A percentile compares a stretch with the other conserved stretches of the same genome.
phyloP scores from a whole-genome alignment of 352 stramenopile species.

The Lagenidium sp. region DNA sequence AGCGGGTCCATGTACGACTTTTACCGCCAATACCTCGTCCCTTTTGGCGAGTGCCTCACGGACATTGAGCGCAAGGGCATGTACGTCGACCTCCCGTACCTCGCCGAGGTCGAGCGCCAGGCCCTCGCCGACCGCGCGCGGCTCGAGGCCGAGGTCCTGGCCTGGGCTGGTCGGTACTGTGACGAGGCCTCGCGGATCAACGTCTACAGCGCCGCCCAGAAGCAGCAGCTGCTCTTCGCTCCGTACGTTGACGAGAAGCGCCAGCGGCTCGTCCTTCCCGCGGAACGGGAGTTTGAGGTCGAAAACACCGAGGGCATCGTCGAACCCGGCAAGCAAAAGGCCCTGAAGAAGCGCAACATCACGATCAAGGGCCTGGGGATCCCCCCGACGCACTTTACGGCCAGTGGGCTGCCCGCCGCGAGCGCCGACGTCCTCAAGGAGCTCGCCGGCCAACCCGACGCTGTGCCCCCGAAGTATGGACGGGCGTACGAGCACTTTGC shows the following conservation, averaged over 20 bases:
- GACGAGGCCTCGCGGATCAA: slow-evolving; percentile 95
- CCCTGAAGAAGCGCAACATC: slow-evolving; percentile 77
- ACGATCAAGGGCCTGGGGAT: slow-evolving; percentile 89
- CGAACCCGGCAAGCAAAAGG: slow-evolving; percentile 55
- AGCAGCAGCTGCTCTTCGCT: slow-evolving; percentile 96
- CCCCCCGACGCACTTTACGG: slow-evolving; percentile 88
- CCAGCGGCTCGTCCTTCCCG: slow-evolving; percentile 48
- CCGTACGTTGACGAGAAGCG: slow-evolving; percentile 62
- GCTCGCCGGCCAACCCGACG: slow-evolving; percentile 89
- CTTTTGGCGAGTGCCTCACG: slow-evolving; percentile 98
- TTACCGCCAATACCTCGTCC: slow-evolving; percentile 94
- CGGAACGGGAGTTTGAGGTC: slow-evolving; percentile 69
- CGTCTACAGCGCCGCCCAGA: slow-evolving; percentile 88
- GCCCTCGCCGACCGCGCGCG: slow-evolving; percentile 85
- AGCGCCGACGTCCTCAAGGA: slow-evolving; percentile 92
- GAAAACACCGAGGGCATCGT: slow-evolving; percentile 72
- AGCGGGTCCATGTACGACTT: slow-evolving; percentile 93
- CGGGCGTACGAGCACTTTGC: slow-evolving; percentile 92
- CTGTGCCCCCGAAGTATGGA: slow-evolving; percentile 56
- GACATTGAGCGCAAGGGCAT: slow-evolving; percentile 97
- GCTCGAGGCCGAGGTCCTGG: slow-evolving; percentile 79
- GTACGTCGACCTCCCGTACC: slow-evolving; percentile 85
- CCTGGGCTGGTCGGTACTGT: slow-evolving; percentile 91
- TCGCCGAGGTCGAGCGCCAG: slow-evolving; percentile 86
- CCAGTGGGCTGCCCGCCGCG: slow-evolving; percentile 86